Base-by-base conservation (phyloP, 441 rosid species). In the Arabidopsis hybrid region DNA sequence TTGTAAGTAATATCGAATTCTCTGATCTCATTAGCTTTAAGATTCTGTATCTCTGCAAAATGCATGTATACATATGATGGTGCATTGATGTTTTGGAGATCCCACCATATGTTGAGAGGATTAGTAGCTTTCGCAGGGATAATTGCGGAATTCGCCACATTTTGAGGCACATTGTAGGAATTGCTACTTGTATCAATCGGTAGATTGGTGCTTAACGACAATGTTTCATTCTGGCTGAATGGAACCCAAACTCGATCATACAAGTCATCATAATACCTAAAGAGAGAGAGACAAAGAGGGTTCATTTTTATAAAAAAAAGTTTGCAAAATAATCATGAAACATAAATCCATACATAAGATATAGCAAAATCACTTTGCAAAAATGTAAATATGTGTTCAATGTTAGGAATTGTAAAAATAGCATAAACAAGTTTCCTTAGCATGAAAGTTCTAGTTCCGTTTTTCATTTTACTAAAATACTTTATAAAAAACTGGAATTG, bases 1-100 rank as follows among this genome's bases (percentile, higher is more conserved):
- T 58, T 21, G 53, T 39, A 76, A 62, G 79, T 52, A 29, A 83
- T 75, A 38, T 74, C 69, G 71, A 81, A 72, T 53, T 73, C 83
- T 78, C 88, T 74, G 7, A 57, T 55, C 42, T 80, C 79, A 32
- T 67, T 35, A 10, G 56, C 17, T 18, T 69, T 13, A 17, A 76
- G 76, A 38, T 47, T 58, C 52, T 80, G 81, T 5, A 84, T 62
- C 57, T 84, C 88, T 3, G 83, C 81, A 36, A 84, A 78, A 76
- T 84, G 82, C 72, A 82, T 57, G 79, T 78, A 84, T 31, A 73
- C 26, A 65, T 82, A 79, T 50, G 63, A 78, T 2, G 60, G 49
- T 5, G 79, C 61, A 31, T 40, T 29, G 4, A 14, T 13, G 40
- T 72, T 29, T 0, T 35, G 9, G 0, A 67, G 42, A 40, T 18